A percentile compares a stretch with the other conserved stretches of the same genome.
phyloP scores from a whole-genome alignment of 768 basidiomycete species.

The Lentinula guzmanii region DNA sequence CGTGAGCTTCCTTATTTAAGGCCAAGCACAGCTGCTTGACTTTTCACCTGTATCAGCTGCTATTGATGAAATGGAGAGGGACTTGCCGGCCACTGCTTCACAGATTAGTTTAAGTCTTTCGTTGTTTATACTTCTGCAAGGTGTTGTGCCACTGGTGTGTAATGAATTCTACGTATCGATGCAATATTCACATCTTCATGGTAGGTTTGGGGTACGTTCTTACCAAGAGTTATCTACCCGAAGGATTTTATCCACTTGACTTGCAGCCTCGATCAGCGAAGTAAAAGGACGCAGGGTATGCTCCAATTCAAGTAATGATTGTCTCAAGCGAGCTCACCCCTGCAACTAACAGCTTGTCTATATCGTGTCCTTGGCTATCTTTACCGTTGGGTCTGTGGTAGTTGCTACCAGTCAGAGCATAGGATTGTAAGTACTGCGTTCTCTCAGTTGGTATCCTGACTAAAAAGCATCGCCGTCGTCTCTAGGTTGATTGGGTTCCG shows the following conservation, averaged over 20 bases:
- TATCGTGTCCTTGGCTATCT: constrained; percentile 43
- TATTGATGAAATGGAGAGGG: constrained; percentile 49
- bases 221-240: too few species aligned
- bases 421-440: constrained; percentile 27
- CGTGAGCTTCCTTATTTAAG: constrained; percentile 31
- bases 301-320: neutral
- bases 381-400: constrained; percentile 48
- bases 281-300: constrained; percentile 67
- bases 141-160: constrained; percentile 58
- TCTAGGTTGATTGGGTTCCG: constrained; percentile 58
- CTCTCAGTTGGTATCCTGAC: neutral
- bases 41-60: constrained; percentile 39
- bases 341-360: constrained; percentile 40
- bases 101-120: constrained; percentile 67
- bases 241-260: neutral
- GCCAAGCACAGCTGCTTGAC: neutral
- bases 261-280: constrained; percentile 42
- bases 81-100: constrained; percentile 52
- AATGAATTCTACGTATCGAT: neutral
- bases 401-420: constrained; percentile 53
- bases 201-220: neutral
- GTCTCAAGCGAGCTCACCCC: neutral
- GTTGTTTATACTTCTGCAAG: constrained; percentile 71
- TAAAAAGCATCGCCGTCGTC: neutral
- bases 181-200: constrained; percentile 15